Base-by-base conservation (phyloP, 2,329 filamentous ascomycete genomes). In the Lasiodiplodia citricola region DNA sequence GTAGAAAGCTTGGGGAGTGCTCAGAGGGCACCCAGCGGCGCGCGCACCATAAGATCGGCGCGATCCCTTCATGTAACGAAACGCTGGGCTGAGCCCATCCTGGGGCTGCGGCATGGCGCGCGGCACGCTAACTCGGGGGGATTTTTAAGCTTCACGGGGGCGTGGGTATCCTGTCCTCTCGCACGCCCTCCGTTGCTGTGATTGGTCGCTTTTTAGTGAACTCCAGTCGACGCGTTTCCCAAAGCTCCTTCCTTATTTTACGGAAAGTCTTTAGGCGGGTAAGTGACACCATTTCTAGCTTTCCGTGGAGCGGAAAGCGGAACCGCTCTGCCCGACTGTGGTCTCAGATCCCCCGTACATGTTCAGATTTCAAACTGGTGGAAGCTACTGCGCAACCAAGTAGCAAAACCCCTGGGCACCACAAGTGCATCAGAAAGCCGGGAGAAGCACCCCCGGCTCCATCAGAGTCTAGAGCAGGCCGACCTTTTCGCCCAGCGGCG, bases 41-140 rank as follows among this genome's bases (percentile, higher is more conserved):
- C 37, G 58, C 58, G 44, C 58, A 37, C 44, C 28, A 63, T 63
- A 63, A 63, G 58, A 63, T 37, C 58, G 51, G 58, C 58, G 58
- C 18, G 41, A 63, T 63, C 58, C 58, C 25, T 63, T 50, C 38
- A 63, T 63, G 58, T 63, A 44, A 63, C 58, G 58, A 37, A 63
- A 51, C 41, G 44, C 41, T 35, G 41, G 57, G 41, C 23, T 25
- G 21, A 23, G 23, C 44, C 14, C 38, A n/a, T 62, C 4, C 41
- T 18, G 18, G 50, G 5, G 25, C 58, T 63, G 58, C 58, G 41
- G 58, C 56, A 23, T 21, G 41, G 58, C 44, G 58, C 18, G 25
- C 58, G 58, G 58, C 58, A 47, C 41, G 50, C 31, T 63, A 63
- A 21, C 18, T 31, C 23, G 37, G 25, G 58, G 35, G 44, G 8